Conservation (phyloP, 139 green algal genomes). For the Medakamo hakoo region DNA sequence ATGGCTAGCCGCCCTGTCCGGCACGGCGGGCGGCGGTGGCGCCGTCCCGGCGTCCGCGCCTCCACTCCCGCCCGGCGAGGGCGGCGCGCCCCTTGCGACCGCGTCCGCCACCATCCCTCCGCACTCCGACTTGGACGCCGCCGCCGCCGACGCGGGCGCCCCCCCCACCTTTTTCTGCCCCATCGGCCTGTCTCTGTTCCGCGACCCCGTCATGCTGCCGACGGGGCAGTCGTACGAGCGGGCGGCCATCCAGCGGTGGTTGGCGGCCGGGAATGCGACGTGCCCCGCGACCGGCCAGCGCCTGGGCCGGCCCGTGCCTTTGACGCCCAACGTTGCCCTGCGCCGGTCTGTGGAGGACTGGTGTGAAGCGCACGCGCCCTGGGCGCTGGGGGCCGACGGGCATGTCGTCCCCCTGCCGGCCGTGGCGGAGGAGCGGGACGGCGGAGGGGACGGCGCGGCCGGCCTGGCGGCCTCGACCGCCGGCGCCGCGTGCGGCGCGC, state of each 20-base stretch:
- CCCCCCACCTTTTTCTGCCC: conserved; percentile 2
- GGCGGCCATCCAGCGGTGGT: background rate
- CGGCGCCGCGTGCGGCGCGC: no score
- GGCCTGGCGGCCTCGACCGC: background rate
- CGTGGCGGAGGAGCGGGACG: no score
- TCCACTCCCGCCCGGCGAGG: no score
- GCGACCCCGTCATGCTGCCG: conserved; percentile 1
- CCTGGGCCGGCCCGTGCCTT: background rate
- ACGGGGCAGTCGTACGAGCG: background rate
- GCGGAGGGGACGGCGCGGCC: background rate
- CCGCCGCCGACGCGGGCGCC: background rate
- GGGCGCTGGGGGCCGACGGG: background rate
- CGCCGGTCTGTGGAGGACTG: background rate
- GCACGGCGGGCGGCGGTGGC: background rate
- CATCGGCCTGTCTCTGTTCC: background rate
- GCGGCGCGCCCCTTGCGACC: no score
- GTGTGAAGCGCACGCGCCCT: background rate
- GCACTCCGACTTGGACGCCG: background rate
- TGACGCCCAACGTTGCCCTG: background rate
- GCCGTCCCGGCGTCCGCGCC: background rate
- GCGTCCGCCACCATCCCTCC: no score
- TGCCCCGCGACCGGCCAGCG: background rate
- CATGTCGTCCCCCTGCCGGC: background rate
- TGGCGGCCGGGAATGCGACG: background rate
- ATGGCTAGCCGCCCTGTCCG: background rate